These are phyloP conservation scores for Clitopilus hobsonii DNA, from an alignment of 768 basidiomycete genomes.

Conservation along the genomic window DNA sequence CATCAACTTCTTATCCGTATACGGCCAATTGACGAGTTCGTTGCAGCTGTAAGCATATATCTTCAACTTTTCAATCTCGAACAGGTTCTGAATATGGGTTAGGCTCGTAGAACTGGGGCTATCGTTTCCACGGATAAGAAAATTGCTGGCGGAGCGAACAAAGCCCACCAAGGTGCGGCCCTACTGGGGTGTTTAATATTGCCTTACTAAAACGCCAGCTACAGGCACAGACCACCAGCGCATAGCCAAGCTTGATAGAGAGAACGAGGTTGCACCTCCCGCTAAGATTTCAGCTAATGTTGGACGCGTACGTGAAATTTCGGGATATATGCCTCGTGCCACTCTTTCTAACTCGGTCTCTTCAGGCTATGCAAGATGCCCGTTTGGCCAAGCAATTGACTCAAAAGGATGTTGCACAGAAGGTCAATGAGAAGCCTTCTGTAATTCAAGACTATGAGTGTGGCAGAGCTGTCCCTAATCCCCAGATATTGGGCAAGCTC, in stretches of 20 bases:
- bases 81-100: constrained; percentile 8
- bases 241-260: constrained; percentile 90
- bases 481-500: constrained; percentile 84
- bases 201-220: not conserved
- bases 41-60: constrained; percentile 50
- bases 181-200: not conserved
- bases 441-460: constrained; percentile 87
- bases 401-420: constrained; percentile 90
- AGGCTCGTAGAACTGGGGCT: constrained; percentile 75
- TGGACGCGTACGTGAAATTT: constrained; percentile 53
- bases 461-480: constrained; percentile 81
- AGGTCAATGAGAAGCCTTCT: constrained; percentile 91
- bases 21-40: not conserved
- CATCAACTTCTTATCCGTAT: not conserved
- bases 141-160: constrained; percentile 62
- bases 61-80: not conserved
- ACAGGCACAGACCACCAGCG: constrained; percentile 89
- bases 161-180: constrained; percentile 63
- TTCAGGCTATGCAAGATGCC: constrained; percentile 75
- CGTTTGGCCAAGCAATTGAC: constrained; percentile 76
- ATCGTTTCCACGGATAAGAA: constrained; percentile 86
- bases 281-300: constrained; percentile 69
- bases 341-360: too few relatives aligned
- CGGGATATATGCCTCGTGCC: too few relatives aligned
- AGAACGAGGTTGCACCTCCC: constrained; percentile 94